phyloP scores from a whole-genome alignment of 139 green algal species.

The Nannochloris sp. region DNA sequence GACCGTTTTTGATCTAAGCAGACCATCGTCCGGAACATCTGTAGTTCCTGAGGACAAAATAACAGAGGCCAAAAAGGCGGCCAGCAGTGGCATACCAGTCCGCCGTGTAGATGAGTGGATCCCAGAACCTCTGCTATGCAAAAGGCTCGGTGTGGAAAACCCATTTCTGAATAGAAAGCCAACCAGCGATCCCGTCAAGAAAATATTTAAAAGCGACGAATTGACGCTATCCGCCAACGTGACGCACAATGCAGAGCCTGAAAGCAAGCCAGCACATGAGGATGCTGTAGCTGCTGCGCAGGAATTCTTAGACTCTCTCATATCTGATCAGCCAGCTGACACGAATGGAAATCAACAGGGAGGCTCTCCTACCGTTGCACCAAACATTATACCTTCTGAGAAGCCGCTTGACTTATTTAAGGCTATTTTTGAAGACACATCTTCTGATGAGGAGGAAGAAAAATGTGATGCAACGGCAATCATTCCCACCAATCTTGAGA shows the following conservation, averaged over 20 bases:
- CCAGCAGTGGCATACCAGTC: conserved; percentile 11
- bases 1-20: not conserved
- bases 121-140: conserved; percentile 82
- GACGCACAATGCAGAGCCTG: not conserved
- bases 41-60: not conserved
- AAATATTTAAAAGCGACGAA: not conserved
- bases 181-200: not conserved
- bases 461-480: not conserved
- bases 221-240: not conserved
- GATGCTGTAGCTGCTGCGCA: conserved; percentile 21
- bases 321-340: not conserved
- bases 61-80: not conserved
- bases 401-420: conserved; percentile 74
- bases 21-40: not conserved
- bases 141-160: conserved; percentile 81
- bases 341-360: not conserved
- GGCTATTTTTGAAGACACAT: conserved; percentile 69
- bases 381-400: conserved; percentile 9
- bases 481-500: too few species aligned
- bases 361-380: not conserved
- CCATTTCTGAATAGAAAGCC: conserved; percentile 47
- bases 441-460: conserved; percentile 5
- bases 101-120: conserved; percentile 65
- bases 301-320: conserved; percentile 34
- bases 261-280: not conserved